phyloP scores from a whole-genome alignment of 2,329 filamentous ascomycete genomes.

The Trichoderma pleuroti region DNA sequence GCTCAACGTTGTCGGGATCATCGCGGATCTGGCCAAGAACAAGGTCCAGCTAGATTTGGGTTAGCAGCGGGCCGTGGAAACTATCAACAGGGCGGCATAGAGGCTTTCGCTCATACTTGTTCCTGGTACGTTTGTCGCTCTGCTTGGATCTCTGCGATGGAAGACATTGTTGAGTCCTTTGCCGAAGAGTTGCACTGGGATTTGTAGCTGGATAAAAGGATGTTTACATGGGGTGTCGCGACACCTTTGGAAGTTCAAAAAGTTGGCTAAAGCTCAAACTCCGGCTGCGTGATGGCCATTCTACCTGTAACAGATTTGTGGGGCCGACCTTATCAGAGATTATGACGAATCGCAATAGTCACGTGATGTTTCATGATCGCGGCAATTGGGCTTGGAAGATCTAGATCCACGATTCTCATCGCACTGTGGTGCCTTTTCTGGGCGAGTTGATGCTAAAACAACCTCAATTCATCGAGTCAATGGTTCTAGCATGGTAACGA shows the following conservation, averaged over 20 bases:
- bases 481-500: too few species aligned
- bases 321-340: neutral
- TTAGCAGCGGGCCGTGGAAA: slow-evolving; percentile 21
- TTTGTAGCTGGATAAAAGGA: neutral
- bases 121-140: slow-evolving; percentile 55
- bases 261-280: neutral
- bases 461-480: neutral
- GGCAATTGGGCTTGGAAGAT: neutral
- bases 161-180: slow-evolving; percentile 27
- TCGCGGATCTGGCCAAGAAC: slow-evolving; percentile 72
- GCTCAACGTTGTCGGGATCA: slow-evolving; percentile 75
- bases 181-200: neutral
- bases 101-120: slow-evolving; percentile 43
- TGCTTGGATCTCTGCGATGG: slow-evolving; percentile 43
- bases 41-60: slow-evolving; percentile 63
- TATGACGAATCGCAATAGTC: neutral
- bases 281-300: neutral
- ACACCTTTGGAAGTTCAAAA: neutral
- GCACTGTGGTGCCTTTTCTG: neutral
- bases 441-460: neutral
- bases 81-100: neutral
- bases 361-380: neutral
- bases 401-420: neutral
- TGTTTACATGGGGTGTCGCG: neutral
- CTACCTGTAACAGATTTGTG: neutral